Evolutionary conservation across 106 monocot species (phyloP).

Genomic region (Dendrobium catenatum): DNA sequence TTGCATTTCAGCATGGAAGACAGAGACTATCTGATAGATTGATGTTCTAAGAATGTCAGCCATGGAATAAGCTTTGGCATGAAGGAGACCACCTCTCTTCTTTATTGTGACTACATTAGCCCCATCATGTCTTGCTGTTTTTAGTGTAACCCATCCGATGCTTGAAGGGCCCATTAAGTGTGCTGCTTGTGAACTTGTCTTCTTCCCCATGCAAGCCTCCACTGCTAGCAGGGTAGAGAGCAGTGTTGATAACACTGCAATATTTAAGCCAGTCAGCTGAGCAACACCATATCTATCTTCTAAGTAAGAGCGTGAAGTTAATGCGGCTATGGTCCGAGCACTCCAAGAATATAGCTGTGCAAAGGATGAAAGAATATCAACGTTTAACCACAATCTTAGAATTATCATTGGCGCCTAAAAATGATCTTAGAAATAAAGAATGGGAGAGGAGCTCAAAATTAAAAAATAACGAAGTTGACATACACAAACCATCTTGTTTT

Average conservation of each 20-base stretch:
- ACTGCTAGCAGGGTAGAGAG: constrained; percentile 69
- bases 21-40: constrained; percentile 65
- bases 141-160: constrained; percentile 62
- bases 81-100: constrained; percentile 31
- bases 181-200: constrained; percentile 53
- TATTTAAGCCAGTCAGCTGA: constrained; percentile 77
- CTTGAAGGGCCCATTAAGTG: constrained; percentile 54
- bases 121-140: constrained; percentile 30
- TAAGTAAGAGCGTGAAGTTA: constrained; percentile 60
- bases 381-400: not conserved
- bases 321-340: constrained; percentile 48
- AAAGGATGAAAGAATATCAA: not conserved
- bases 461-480: not conserved
- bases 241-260: constrained; percentile 51
- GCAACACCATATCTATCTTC: constrained; percentile 95
- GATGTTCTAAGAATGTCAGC: constrained; percentile 81
- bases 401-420: not conserved
- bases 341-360: constrained; percentile 72
- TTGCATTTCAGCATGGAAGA: constrained; percentile 65
- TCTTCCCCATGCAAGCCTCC: constrained; percentile 88
- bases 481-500: not conserved
- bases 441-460: not conserved
- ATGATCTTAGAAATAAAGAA: not conserved
- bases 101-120: constrained; percentile 22
- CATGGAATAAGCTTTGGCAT: constrained; percentile 74